Base-by-base conservation (phyloP, 2,329 filamentous ascomycete genomes). In the Aspergillus ustus region DNA sequence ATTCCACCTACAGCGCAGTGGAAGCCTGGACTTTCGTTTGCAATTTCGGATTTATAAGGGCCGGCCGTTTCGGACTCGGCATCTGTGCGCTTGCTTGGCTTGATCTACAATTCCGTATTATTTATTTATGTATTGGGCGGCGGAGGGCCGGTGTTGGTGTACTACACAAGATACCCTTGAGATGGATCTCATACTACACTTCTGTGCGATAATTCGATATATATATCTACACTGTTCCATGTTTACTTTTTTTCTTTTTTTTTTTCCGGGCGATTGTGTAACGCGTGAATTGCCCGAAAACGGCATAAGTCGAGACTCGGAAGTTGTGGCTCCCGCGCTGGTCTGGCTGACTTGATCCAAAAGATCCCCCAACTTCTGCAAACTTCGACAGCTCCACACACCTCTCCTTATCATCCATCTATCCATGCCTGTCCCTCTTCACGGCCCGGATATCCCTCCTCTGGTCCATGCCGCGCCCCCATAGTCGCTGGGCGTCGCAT, bases 401-500 rank as follows among this genome's bases (percentile, higher is more conserved):
- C 46, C 57, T 28, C 19, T 40, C 48, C 29, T 48, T 7, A 17
- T 17, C 37, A 5, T 44, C 49, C 49, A 52, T 63, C 56, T 53
- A 28, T 60, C 57, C 50, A 65, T 67, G 62, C 59, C 58, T 57
- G 46, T 29, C 28, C 25, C 46, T 59, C 61, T 20, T 25, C 34
- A 20, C 52, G 45, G 44, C 31, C 29, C 52, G 49, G 54, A 58
- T 49, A 62, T 57, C 43, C 61, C 34, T 54, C 66, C 64, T 63
- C 65, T 61, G 55, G 65, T 71, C 69, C 62, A 74, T 75, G 70
- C 63, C 62, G 68, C 69, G 69, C 63, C 60, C 60, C 46, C 56
- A 62, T 64, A 63, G 61, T 64, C 63, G 43, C 63, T 60, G 59
- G 66, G 66, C 68, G 73, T 75, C 73, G 72, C 72, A 73, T 68